phyloP scores from a whole-genome alignment of 1,284 basidiomycete species.

The Fomitiporia mediterranea region DNA sequence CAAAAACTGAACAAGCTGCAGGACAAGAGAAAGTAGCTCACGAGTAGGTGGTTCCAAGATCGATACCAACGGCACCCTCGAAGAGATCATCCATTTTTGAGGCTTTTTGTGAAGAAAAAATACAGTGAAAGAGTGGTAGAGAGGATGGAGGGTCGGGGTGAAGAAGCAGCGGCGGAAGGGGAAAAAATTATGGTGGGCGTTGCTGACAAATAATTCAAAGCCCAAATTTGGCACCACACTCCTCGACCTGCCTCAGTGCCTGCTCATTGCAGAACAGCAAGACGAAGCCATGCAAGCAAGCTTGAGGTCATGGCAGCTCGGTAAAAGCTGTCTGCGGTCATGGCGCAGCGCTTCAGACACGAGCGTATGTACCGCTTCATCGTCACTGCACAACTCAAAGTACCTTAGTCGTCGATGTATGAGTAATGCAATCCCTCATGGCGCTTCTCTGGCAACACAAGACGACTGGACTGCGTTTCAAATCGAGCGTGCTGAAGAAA shows the following conservation, averaged over 20 bases:
- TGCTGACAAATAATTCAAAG: slow-evolving; percentile 17
- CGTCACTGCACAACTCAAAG: not conserved
- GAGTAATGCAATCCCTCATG: slow-evolving; percentile 12
- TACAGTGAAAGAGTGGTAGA: slow-evolving; percentile 24
- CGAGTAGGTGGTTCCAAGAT: slow-evolving; percentile 89
- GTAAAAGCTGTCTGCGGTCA: slow-evolving; percentile 39
- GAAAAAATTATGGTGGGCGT: slow-evolving; percentile 35
- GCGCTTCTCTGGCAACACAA: slow-evolving; percentile 38
- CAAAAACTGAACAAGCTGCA: slow-evolving; percentile 17
- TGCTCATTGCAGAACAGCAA: slow-evolving; percentile 26
- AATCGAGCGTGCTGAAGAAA: slow-evolving; percentile 48
- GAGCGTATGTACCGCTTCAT: not conserved
- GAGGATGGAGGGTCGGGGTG: slow-evolving; percentile 23
- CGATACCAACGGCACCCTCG: slow-evolving; percentile 96
- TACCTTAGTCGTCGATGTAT: slow-evolving; percentile 5
- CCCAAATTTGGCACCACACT: slow-evolving; percentile 23
- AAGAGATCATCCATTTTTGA: slow-evolving; percentile 91
- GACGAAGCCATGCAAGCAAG: slow-evolving; percentile 16
- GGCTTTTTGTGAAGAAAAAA: slow-evolving; percentile 26
- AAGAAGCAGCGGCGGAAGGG: slow-evolving; percentile 21
- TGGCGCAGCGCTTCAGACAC: slow-evolving; percentile 28
- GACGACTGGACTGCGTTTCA: slow-evolving; percentile 66
- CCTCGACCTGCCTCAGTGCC: slow-evolving; percentile 26
- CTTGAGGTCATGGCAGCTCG: slow-evolving; percentile 28
- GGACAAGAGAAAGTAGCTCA: slow-evolving; percentile 39